Evolutionary conservation across 2,329 filamentous ascomycete genomes (phyloP).

Genomic region (Ophiostoma australiae): DNA sequence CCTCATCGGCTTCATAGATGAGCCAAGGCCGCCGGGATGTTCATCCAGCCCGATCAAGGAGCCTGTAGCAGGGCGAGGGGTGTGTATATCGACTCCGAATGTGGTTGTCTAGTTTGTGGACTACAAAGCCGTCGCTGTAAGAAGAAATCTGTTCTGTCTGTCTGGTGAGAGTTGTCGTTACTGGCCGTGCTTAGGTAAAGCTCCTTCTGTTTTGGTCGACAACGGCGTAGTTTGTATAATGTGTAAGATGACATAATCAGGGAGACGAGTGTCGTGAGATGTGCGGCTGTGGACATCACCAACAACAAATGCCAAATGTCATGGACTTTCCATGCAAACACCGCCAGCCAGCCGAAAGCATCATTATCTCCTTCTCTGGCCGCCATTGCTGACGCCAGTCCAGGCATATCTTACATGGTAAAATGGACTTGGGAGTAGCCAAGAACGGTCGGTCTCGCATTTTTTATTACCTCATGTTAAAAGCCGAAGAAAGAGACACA

Average conservation of each 20-base stretch:
- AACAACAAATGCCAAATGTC: neutral
- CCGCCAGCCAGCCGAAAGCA: neutral
- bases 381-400: neutral
- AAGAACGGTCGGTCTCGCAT: neutral
- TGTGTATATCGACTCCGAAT: neutral
- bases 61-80: neutral
- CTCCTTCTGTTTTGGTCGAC: neutral
- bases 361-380: neutral
- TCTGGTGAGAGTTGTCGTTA: neutral
- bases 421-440: neutral
- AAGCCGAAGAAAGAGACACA: neutral
- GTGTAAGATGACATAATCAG: neutral
- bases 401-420: neutral
- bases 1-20: conserved; percentile 2
- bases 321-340: neutral
- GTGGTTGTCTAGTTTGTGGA: neutral
- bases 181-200: neutral
- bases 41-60: neutral
- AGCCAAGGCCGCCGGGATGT: neutral
- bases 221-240: no score
- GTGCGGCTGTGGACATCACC: neutral
- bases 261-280: neutral
- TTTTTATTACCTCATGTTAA: neutral
- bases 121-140: neutral
- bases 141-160: no score